Evolutionary conservation across 768 basidiomycete species (phyloP).

Genomic region (Mycena polygramma): DNA sequence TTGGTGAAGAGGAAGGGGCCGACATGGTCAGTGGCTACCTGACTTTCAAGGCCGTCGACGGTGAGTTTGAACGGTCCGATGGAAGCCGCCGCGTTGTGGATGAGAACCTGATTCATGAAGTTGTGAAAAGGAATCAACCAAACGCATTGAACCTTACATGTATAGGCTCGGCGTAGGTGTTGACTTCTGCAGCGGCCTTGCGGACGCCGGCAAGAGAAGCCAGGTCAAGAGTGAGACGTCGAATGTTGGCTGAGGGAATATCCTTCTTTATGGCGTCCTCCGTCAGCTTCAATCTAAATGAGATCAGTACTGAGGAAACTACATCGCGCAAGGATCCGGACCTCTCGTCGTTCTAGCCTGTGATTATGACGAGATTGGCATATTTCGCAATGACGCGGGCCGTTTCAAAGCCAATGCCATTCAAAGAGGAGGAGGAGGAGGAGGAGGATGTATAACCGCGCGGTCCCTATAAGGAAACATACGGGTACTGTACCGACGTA

Average conservation of each 20-base stretch:
- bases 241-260: neutral
- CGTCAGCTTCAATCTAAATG: neutral
- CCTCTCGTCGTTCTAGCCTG: neutral
- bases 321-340: neutral
- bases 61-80: neutral
- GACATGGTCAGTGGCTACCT: neutral
- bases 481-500: too few relatives aligned
- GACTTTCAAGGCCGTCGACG: neutral
- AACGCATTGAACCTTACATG: neutral
- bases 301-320: neutral
- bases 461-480: too few relatives aligned
- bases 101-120: neutral
- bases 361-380: constrained; percentile 1
- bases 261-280: neutral
- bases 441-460: too few relatives aligned
- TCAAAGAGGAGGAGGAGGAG: too few relatives aligned
- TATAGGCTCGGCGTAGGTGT: neutral
- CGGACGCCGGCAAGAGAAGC: neutral
- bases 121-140: neutral
- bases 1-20: neutral
- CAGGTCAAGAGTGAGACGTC: neutral
- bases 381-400: neutral
- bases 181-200: neutral
- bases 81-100: neutral
- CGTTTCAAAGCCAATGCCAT: neutral